These are phyloP conservation scores for Solanum hybrid DNA, from an alignment of 305 asterid species.

Conservation along the genomic window DNA sequence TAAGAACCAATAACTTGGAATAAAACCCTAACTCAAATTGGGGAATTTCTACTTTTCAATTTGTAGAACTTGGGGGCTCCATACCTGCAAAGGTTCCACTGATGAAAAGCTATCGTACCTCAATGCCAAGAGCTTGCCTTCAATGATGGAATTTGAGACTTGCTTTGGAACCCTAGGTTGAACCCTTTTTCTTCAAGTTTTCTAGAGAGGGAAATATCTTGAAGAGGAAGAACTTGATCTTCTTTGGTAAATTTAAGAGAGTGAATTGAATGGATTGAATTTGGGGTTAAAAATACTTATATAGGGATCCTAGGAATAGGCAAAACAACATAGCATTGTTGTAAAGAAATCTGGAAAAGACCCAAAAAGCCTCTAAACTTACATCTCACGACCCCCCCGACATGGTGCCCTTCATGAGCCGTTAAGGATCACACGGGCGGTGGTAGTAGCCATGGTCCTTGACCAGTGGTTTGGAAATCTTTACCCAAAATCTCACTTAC, in stretches of 20 bases:
- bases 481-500: too few relatives aligned
- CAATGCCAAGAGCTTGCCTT: not conserved
- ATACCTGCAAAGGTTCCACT: not conserved
- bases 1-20: not conserved
- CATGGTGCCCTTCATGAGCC: too few relatives aligned
- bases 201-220: not conserved
- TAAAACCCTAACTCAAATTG: not conserved
- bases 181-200: not conserved
- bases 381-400: not conserved
- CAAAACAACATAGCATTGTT: not conserved
- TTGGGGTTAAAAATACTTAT: too few relatives aligned
- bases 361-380: not conserved
- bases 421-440: too few relatives aligned
- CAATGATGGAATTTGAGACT: not conserved
- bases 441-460: too few relatives aligned
- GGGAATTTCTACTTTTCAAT: not conserved
- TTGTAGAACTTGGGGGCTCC: not conserved
- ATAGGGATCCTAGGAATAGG: too few relatives aligned
- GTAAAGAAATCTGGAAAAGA: not conserved
- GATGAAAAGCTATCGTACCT: not conserved
- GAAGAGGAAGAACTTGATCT: not conserved
- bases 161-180: not conserved
- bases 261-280: too few relatives aligned
- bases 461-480: too few relatives aligned
- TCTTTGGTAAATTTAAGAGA: not conserved